A percentile compares a stretch with the other conserved stretches of the same genome.
These are phyloP conservation scores for Populus hybrid DNA, from an alignment of 441 rosid species.

Conservation along the genomic window DNA sequence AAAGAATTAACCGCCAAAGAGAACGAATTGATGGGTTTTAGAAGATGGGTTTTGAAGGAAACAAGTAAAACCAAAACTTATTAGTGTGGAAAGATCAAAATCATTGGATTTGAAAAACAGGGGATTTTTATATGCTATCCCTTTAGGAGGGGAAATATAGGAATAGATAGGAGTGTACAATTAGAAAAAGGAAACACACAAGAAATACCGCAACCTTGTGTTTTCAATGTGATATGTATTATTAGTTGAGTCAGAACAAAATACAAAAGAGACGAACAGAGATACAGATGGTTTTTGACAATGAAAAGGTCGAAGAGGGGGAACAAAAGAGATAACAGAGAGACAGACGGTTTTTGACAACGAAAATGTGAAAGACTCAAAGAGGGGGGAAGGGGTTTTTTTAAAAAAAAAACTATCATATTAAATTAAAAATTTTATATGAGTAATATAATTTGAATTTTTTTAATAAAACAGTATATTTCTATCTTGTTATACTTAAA, in stretches of 20 bases:
- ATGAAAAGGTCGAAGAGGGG: not conserved
- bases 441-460: too few species aligned
- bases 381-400: too few species aligned
- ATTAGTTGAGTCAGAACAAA: not conserved
- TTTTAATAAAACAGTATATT: too few species aligned
- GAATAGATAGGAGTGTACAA: not conserved
- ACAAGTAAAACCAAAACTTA: not conserved
- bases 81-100: not conserved
- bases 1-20: not conserved
- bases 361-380: too few species aligned
- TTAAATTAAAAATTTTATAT: too few species aligned
- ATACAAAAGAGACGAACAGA: not conserved
- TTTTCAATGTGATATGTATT: not conserved
- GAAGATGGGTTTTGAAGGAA: conserved; percentile 1
- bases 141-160: too few species aligned
- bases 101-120: not conserved
- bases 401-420: too few species aligned
- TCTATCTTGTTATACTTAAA: too few species aligned
- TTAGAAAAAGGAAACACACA: not conserved
- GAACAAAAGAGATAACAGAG: not conserved
- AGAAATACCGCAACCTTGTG: not conserved
- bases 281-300: not conserved
- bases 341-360: too few species aligned
- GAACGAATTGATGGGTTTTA: not conserved
- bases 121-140: not conserved